Evolutionary conservation across 2,329 filamentous ascomycete species (phyloP).

Genomic region (Berkeleyomyces rouxiae): DNA sequence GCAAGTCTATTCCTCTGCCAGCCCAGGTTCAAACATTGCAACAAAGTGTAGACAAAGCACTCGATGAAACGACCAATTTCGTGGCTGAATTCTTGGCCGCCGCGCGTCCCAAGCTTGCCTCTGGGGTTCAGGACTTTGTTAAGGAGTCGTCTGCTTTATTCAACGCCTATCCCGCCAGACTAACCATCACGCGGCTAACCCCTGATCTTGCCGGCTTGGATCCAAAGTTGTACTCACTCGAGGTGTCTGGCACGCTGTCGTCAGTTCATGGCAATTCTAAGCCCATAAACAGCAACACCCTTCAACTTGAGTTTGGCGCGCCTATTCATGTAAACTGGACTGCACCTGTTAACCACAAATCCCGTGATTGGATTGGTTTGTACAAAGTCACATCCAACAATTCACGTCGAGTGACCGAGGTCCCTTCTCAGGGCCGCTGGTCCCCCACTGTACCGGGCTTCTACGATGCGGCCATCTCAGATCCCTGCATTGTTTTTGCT

Average conservation of each 20-base stretch:
- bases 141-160: slow-evolving; percentile 77
- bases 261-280: slow-evolving; percentile 22
- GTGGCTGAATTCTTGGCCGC: slow-evolving; percentile 81
- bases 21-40: slow-evolving; percentile 55
- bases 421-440: slow-evolving; percentile 81
- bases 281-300: slow-evolving; percentile 38
- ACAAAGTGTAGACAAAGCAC: slow-evolving; percentile 69
- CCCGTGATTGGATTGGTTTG: slow-evolving; percentile 86
- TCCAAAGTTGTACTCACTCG: slow-evolving; percentile 62
- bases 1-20: slow-evolving; percentile 66
- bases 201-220: slow-evolving; percentile 68
- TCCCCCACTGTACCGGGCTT: slow-evolving; percentile 58
- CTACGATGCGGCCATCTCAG: slow-evolving; percentile 59
- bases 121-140: slow-evolving; percentile 72
- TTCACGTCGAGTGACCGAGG: slow-evolving; percentile 66
- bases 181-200: slow-evolving; percentile 65
- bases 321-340: slow-evolving; percentile 84
- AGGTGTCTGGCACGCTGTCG: slow-evolving; percentile 48
- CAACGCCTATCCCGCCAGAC: slow-evolving; percentile 71
- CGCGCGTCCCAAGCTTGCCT: slow-evolving; percentile 69
- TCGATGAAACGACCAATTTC: slow-evolving; percentile 74
- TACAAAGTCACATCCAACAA: slow-evolving; percentile 93
- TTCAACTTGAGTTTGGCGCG: slow-evolving; percentile 74
- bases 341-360: slow-evolving; percentile 72
- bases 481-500: slow-evolving; percentile 57